Evolutionary conservation across 2,329 filamentous ascomycete species (phyloP).

Genomic region (Tolypocladium ovalisporum): DNA sequence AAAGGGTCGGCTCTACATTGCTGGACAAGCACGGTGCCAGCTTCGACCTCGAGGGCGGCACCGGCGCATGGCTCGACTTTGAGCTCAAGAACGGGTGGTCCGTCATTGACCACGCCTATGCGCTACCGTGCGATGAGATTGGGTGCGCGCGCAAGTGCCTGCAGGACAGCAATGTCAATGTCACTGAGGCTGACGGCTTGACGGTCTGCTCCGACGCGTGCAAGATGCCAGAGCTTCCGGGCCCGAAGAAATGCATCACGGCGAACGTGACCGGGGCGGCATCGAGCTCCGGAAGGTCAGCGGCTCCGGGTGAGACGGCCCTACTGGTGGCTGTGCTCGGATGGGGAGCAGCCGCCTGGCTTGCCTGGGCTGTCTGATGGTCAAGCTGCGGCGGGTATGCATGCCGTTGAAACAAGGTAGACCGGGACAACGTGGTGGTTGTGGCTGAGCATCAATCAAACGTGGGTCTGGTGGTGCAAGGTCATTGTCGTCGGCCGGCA

Average conservation of each 20-base stretch:
- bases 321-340: not conserved
- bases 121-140: not conserved
- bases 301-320: not conserved
- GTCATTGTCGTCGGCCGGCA: not conserved
- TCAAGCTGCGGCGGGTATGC: not conserved
- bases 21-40: not conserved
- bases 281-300: not conserved
- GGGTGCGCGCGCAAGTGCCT: not conserved
- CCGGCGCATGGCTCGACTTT: not conserved
- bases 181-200: too few relatives aligned
- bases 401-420: conserved; percentile 1
- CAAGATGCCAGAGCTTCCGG: not conserved
- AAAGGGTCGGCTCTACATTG: not conserved
- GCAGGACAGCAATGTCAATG: too few relatives aligned
- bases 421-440: not conserved
- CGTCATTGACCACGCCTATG: not conserved
- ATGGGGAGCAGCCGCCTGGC: not conserved
- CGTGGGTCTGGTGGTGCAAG: not conserved
- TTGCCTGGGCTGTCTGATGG: not conserved
- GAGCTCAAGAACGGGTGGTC: not conserved
- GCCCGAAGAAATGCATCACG: not conserved
- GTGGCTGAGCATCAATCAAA: not conserved
- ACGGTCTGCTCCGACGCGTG: not conserved
- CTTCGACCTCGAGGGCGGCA: not conserved
- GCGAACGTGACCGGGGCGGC: not conserved